Evolutionary conservation across 108 stramenopile genomes (phyloP), one percentile per base, ranked within the genome.

Genomic region (Mayamaea pseudoterrestris): DNA sequence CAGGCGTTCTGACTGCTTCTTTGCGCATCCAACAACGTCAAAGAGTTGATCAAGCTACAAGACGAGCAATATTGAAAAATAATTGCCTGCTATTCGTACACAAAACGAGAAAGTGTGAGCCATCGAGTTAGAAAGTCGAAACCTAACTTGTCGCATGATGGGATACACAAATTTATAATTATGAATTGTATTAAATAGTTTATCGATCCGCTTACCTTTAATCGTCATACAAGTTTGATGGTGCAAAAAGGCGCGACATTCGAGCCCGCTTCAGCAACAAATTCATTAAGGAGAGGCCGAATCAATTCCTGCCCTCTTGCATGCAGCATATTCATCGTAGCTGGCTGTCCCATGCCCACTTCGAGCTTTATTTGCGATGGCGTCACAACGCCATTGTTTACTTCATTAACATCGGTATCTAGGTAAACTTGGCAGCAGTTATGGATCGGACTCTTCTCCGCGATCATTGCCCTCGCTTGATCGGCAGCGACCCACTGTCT

Each of bases 401-500:
- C 39, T 17, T 34, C 34, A 9, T 39, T 57, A 23, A 27, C 44
- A 24, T 42, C 34, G 14, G 20, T 26, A 17, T 22, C 31, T 16
- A 39, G 35, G 27, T 26, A 43, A 18, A 68, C 35, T 11, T 24
- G 37, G 45, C 73, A 72, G 56, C 65, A 69, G 47, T 78, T 60
- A 12, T 71, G 67, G 26, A 58, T 47, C 6, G 71, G 76, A 44
- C 66, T 74, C 13, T 36, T 28, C n/a, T 35, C 18, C 51, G 78
- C 67, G 22, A 90, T 46, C 11, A 48, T 69, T 14, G 56, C 47
- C 31, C 66, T 68, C 11, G 84, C 90, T 17, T 51, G 45, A 27
- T 74, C 55, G 35, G 86, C 83, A 57, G 71, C 80, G 12, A 94
- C 79, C 95, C 95, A 97, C 25, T 59, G 25, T 26, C 63, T 61